Evolutionary conservation across 2,329 filamentous ascomycete genomes (phyloP).

Genomic region (Rhytidhysteron rufulum): DNA sequence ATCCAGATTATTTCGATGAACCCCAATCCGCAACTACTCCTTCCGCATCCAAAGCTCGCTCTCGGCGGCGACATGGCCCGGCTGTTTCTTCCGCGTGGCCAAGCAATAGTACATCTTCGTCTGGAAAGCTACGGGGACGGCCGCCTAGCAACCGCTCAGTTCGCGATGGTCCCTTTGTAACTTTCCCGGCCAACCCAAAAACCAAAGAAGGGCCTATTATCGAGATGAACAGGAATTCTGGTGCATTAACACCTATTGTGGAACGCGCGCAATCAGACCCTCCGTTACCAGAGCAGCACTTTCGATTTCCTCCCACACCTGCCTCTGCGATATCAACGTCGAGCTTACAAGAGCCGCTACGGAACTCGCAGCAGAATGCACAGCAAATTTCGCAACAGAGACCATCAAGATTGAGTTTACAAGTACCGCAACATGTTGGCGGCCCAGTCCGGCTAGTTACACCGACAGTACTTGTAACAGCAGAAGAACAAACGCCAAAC

Average conservation of each 20-base stretch:
- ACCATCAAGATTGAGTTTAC: constrained; percentile 55
- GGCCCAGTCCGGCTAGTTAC: constrained; percentile 62
- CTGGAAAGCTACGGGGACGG: constrained; percentile 71
- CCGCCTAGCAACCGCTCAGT: constrained; percentile 70
- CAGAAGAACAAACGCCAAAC: constrained; percentile 34
- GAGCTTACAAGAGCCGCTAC: constrained; percentile 18
- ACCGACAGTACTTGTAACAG: constrained; percentile 53
- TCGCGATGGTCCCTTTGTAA: constrained; percentile 64
- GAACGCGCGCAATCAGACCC: constrained; percentile 41
- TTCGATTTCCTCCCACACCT: constrained; percentile 37
- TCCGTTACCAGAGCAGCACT: constrained; percentile 29
- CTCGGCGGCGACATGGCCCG: constrained; percentile 68
- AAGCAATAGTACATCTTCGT: constrained; percentile 57
- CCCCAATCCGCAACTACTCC: constrained; percentile 73
- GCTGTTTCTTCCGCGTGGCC: constrained; percentile 91
- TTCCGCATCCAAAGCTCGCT: constrained; percentile 48
- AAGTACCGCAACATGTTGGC: constrained; percentile 59
- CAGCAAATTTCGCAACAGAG: constrained; percentile 24
- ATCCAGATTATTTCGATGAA: constrained; percentile 52
- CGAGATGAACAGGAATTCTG: constrained; percentile 41
- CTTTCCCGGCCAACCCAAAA: constrained; percentile 61
- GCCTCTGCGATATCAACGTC: constrained; percentile 33
- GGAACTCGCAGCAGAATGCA: constrained; percentile 5
- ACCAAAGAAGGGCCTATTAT: constrained; percentile 47
- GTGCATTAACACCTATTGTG: constrained; percentile 41